Conservation (phyloP, 164 flowering plant species). For the Cinnamomum micranthum region DNA sequence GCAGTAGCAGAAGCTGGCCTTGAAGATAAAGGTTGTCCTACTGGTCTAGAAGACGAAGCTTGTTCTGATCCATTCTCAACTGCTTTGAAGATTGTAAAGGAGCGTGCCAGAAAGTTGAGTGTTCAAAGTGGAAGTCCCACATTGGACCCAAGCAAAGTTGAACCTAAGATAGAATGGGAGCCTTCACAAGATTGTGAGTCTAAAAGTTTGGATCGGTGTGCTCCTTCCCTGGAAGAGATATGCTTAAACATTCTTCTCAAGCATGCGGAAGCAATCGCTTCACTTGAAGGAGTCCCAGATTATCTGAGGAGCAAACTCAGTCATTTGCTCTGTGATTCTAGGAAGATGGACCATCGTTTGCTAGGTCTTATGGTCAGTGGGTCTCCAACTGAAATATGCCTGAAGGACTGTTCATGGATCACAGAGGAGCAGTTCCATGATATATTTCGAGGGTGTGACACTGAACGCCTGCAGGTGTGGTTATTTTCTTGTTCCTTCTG, state of each 20-base stretch:
- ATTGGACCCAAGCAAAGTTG: conserved; percentile 6
- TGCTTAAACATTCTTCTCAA: conserved; percentile 43
- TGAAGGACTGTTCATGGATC: conserved; percentile 72
- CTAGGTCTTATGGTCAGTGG: conserved; percentile 54
- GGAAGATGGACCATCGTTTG: conserved; percentile 51
- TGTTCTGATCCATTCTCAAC: conserved; percentile 90
- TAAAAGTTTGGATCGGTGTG: conserved; percentile 5
- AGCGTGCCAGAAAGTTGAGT: conserved; percentile 31
- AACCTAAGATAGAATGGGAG: conserved; percentile 37
- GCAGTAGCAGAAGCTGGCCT: conserved; percentile 6
- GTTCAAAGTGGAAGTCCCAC: conserved; percentile 7
- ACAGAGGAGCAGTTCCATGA: conserved; percentile 55
- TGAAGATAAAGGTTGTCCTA: conserved; percentile 51
- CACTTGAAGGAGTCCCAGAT: conserved; percentile 69
- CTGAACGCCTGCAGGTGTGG: conserved; percentile 47
- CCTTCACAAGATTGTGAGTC: conserved; percentile 29
- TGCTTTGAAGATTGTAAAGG: conserved; percentile 72
- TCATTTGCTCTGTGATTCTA: conserved; percentile 53
- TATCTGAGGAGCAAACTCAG: conserved; percentile 47
- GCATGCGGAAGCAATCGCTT: conserved; percentile 55
- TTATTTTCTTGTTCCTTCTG: background rate
- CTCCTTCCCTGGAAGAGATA: conserved; percentile 56
- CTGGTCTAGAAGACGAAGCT: too few species aligned
- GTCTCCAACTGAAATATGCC: conserved; percentile 63
- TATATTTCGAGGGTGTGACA: conserved; percentile 43